A percentile compares a stretch with the other conserved stretches of the same genome.
phyloP scores from a whole-genome alignment of 768 basidiomycete genomes.

The Termitomyces sp. region DNA sequence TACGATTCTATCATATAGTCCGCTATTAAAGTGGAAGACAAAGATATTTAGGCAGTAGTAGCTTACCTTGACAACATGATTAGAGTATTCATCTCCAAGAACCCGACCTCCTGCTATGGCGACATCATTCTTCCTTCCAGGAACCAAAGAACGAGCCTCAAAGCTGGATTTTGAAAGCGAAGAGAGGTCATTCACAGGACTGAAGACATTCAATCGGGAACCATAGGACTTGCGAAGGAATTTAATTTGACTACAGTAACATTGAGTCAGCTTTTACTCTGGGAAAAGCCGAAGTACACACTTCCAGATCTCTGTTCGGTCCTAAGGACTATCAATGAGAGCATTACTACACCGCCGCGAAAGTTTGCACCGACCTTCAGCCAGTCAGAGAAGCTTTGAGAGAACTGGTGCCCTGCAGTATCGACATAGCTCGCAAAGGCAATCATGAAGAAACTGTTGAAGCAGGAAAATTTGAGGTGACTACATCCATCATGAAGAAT shows the following conservation, averaged over 20 bases:
- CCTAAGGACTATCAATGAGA: conserved; percentile 26
- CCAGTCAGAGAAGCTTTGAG: conserved; percentile 81
- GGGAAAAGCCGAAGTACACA: conserved; percentile 29
- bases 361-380: conserved; percentile 48
- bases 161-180: conserved; percentile 67
- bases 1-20: conserved; percentile 57
- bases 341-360: neutral
- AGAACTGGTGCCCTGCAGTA: conserved; percentile 45
- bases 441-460: conserved; percentile 82
- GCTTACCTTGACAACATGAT: conserved; percentile 81
- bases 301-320: conserved; percentile 92
- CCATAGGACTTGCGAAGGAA: conserved; percentile 80
- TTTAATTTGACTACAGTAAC: conserved; percentile 65
- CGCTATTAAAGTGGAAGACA: neutral
- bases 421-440: conserved; percentile 89
- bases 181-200: conserved; percentile 86
- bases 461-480: neutral
- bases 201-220: conserved; percentile 83
- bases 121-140: conserved; percentile 70
- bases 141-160: conserved; percentile 48
- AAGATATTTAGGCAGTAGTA: neutral
- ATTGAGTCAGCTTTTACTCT: neutral
- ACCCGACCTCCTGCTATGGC: conserved; percentile 79
- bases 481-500: neutral
- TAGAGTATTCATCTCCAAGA: conserved; percentile 92